Conservation (phyloP, 352 stramenopile species). For the Detonula confervacea region DNA sequence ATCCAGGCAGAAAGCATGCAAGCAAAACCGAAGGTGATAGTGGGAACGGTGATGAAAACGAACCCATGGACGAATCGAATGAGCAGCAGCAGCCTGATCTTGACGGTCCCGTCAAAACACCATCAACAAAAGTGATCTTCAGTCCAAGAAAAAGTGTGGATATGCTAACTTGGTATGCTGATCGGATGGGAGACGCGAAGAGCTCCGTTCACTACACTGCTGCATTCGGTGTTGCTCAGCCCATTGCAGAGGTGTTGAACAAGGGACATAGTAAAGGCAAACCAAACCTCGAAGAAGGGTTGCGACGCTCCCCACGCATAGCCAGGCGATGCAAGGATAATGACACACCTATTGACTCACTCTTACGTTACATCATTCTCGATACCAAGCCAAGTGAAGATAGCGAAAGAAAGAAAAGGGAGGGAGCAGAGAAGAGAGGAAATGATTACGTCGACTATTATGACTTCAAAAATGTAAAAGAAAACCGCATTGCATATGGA, state of each 20-base stretch:
- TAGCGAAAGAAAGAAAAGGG: conserved; percentile 26
- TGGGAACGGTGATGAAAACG: conserved; percentile 7
- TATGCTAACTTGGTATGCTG: conserved; percentile 51
- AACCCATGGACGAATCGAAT: conserved; percentile 44
- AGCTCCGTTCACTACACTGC: conserved; percentile 37
- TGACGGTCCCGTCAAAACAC: conserved; percentile 15
- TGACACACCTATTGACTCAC: neutral
- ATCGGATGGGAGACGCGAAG: conserved; percentile 34
- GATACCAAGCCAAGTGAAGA: conserved; percentile 50
- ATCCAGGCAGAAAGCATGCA: conserved; percentile 23
- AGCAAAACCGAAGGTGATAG: neutral
- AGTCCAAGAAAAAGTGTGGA: conserved; percentile 41
- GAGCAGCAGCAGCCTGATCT: conserved; percentile 36
- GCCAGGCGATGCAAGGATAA: conserved; percentile 16
- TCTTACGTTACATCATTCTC: conserved; percentile 50
- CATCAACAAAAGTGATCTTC: conserved; percentile 41
- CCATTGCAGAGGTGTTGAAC: conserved; percentile 46
- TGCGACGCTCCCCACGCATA: conserved; percentile 42
- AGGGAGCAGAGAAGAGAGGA: conserved; percentile 35
- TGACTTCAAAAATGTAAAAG: conserved; percentile 34
- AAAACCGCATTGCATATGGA: conserved; percentile 49
- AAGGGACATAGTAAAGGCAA: conserved; percentile 1
- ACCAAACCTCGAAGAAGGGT: conserved; percentile 7
- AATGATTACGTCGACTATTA: conserved; percentile 42
- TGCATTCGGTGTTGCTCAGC: conserved; percentile 45